Conservation (phyloP, 139 green algal genomes). For the Coelastrella sp. region DNA sequence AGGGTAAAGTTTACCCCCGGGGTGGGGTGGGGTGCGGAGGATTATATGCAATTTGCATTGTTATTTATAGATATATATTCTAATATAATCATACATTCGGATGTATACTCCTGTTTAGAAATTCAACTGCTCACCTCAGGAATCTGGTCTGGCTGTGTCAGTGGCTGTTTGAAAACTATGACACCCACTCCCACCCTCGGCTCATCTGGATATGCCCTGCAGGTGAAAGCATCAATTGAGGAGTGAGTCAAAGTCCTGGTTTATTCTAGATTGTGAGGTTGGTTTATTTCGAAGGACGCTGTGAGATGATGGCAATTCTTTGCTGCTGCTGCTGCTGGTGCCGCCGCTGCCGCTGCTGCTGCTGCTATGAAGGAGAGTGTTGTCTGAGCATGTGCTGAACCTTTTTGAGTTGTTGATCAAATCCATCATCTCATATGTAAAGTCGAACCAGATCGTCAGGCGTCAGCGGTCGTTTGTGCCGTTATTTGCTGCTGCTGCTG, state of each 20-base stretch:
- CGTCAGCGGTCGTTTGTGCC: background rate
- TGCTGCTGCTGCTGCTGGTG: background rate
- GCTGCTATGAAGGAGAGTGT: background rate
- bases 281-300: background rate
- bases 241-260: no score
- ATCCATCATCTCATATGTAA: no score
- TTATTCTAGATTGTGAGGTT: background rate
- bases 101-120: background rate
- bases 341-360: background rate
- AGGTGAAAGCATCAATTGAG: background rate
- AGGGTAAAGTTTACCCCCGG: no score
- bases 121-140: background rate
- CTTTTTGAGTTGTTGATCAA: no score
- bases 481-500: background rate
- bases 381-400: no score
- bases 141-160: background rate
- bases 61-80: background rate
- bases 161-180: conserved; percentile 56
- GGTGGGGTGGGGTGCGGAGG: no score
- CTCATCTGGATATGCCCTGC: conserved; percentile 54
- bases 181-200: conserved; percentile 68
- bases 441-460: no score
- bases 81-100: background rate
- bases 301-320: background rate
- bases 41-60: background rate